Percentiles rank a stretch among this genome's conserved stretches.
These are phyloP conservation scores for Nannochloris sp. DNA, from an alignment of 139 green algal genomes.

Conservation along the genomic window DNA sequence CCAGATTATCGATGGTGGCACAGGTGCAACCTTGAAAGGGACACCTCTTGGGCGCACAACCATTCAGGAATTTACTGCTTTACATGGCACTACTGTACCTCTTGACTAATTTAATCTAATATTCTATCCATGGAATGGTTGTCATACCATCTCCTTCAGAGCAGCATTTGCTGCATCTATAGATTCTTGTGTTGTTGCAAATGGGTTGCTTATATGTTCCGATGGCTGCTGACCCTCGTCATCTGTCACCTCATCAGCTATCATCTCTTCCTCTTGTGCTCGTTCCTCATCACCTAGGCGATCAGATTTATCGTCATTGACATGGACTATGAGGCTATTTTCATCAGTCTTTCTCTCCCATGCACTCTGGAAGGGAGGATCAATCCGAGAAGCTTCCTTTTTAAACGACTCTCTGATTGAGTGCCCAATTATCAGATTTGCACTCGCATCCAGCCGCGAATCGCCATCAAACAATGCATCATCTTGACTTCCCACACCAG, in stretches of 20 bases:
- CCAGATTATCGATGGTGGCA: conserved; percentile 10
- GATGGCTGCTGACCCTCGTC: background rate
- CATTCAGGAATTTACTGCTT: conserved; percentile 35
- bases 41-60: conserved; percentile 34
- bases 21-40: conserved; percentile 30
- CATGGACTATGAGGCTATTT: background rate
- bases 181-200: conserved; percentile 15
- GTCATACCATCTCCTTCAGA: background rate
- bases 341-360: conserved; percentile 2
- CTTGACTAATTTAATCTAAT: background rate
- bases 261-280: background rate
- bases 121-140: background rate
- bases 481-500: too few species aligned
- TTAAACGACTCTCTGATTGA: background rate
- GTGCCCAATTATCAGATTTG: background rate
- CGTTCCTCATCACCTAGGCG: background rate
- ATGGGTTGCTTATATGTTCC: background rate
- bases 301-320: background rate
- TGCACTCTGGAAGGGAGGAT: background rate
- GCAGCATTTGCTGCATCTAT: conserved; percentile 6
- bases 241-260: background rate
- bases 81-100: conserved; percentile 31
- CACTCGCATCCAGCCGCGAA: background rate
- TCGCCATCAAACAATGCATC: background rate
- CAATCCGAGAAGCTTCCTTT: background rate